A percentile compares a stretch with the other conserved stretches of the same genome.
These are phyloP conservation scores for Saccharomycopsis guyanensis DNA, from an alignment of 805 yeast species.

Conservation along the genomic window DNA sequence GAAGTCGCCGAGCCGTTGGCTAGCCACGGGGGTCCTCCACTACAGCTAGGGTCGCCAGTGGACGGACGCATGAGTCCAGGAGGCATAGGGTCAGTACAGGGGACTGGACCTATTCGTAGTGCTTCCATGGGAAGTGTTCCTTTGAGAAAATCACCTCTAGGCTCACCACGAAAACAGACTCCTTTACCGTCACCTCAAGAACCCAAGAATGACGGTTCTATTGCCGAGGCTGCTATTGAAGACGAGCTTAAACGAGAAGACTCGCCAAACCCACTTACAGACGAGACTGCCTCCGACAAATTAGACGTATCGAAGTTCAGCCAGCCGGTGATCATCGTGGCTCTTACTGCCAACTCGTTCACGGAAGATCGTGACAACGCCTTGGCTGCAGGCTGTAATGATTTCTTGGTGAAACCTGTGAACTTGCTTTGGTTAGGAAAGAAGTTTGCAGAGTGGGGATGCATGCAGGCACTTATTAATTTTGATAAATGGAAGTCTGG, in stretches of 20 bases:
- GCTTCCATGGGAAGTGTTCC: background rate
- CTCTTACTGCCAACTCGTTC: constrained; percentile 87
- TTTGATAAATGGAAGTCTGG: constrained; percentile 79
- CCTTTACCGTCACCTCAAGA: background rate
- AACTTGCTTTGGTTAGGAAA: constrained; percentile 89
- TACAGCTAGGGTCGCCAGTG: background rate
- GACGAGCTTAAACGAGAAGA: constrained; percentile 21
- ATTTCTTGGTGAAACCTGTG: constrained; percentile 92
- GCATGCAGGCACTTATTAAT: constrained; percentile 96
- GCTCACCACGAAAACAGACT: background rate
- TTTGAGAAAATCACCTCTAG: background rate
- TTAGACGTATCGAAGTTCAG: constrained; percentile 60
- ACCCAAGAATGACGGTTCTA: background rate
- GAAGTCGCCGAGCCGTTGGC: background rate
- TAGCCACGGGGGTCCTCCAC: too few species aligned
- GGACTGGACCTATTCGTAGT: background rate
- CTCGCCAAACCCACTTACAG: constrained; percentile 23
- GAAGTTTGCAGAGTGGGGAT: constrained; percentile 96
- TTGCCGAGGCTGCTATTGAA: constrained; percentile 32
- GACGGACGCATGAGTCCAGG: background rate
- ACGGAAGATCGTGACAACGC: constrained; percentile 85
- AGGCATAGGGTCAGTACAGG: background rate
- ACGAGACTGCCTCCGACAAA: constrained; percentile 34
- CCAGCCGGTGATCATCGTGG: constrained; percentile 96
- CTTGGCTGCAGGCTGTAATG: constrained; percentile 94